A percentile compares a stretch with the other conserved stretches of the same genome.
Conservation (phyloP, 306 rosid genomes). For the Cicer chorassanicum region DNA sequence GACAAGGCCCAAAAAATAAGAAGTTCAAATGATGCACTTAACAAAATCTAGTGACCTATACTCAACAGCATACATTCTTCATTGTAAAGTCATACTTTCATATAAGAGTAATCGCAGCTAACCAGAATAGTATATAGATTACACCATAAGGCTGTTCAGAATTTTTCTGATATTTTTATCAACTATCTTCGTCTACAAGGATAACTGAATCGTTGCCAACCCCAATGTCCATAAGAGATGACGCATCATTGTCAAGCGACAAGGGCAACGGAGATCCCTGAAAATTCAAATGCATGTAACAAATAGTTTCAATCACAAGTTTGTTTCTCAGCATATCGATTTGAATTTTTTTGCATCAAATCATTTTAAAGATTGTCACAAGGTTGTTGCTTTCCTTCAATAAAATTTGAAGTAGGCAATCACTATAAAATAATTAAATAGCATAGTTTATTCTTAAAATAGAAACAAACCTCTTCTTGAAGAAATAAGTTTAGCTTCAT, state of each 20-base stretch:
- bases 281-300: constrained; percentile 41
- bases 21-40: constrained; percentile 6
- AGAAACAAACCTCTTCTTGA: constrained; percentile 78
- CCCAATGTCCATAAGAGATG: constrained; percentile 73
- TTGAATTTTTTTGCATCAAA: not conserved
- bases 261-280: constrained; percentile 86
- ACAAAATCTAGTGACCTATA: constrained; percentile 15
- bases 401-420: constrained; percentile 33
- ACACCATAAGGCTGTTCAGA: constrained; percentile 16
- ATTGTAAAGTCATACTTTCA: not conserved
- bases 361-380: constrained; percentile 18
- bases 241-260: constrained; percentile 76
- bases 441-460: not conserved
- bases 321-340: constrained; percentile 31
- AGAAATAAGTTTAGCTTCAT: constrained; percentile 75
- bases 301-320: not conserved
- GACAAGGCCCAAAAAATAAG: not conserved
- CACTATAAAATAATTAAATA: constrained; percentile 20
- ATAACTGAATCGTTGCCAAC: constrained; percentile 69
- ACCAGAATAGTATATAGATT: constrained; percentile 31
- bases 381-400: constrained; percentile 6
- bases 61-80: constrained; percentile 21
- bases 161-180: constrained; percentile 29
- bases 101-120: constrained; percentile 26
- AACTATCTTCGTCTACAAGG: constrained; percentile 82